A percentile compares a stretch with the other conserved stretches of the same genome.
Evolutionary conservation across 352 stramenopile genomes (phyloP).

Genomic region (Thalassiosira allenii): DNA sequence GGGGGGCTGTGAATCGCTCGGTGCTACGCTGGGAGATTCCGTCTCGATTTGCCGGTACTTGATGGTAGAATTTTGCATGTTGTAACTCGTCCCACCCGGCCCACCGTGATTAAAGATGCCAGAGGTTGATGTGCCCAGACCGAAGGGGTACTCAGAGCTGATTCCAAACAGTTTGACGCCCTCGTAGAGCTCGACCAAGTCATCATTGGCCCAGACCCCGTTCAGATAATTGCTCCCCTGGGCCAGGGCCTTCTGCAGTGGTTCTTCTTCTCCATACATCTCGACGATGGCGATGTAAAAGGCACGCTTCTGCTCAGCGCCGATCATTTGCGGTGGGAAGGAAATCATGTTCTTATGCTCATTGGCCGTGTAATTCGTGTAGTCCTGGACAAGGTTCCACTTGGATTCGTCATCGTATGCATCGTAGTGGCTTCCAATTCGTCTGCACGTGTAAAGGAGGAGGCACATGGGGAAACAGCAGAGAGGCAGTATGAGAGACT

Average conservation of each 20-base stretch:
- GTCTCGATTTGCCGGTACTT: constrained; percentile 28
- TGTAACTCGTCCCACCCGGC: constrained; percentile 31
- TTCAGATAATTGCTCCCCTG: constrained; percentile 34
- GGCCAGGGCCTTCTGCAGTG: constrained; percentile 7
- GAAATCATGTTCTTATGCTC: constrained; percentile 7
- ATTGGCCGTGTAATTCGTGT: constrained; percentile 30
- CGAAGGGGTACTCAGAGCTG: constrained; percentile 25
- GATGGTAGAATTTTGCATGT: constrained; percentile 42
- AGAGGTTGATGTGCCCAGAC: constrained; percentile 27
- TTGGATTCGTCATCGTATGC: constrained; percentile 43
- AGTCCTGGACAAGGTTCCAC: constrained; percentile 40
- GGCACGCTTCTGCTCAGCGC: constrained; percentile 9
- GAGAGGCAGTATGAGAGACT: too few relatives aligned
- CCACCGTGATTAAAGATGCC: constrained; percentile 29
- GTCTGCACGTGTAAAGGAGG: too few relatives aligned
- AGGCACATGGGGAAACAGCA: too few relatives aligned
- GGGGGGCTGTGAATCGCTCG: constrained; percentile 4
- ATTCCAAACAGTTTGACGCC: constrained; percentile 49
- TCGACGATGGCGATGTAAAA: constrained; percentile 58
- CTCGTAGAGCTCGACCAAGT: constrained; percentile 27
- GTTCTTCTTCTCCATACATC: constrained; percentile 33
- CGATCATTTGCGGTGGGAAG: constrained; percentile 31
- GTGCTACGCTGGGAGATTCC: constrained; percentile 10
- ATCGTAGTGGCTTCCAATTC: constrained; percentile 37
- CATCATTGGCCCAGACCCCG: constrained; percentile 44